Evolutionary conservation across 805 yeast genomes (phyloP).

Genomic region (Kodamaea sagamina): DNA sequence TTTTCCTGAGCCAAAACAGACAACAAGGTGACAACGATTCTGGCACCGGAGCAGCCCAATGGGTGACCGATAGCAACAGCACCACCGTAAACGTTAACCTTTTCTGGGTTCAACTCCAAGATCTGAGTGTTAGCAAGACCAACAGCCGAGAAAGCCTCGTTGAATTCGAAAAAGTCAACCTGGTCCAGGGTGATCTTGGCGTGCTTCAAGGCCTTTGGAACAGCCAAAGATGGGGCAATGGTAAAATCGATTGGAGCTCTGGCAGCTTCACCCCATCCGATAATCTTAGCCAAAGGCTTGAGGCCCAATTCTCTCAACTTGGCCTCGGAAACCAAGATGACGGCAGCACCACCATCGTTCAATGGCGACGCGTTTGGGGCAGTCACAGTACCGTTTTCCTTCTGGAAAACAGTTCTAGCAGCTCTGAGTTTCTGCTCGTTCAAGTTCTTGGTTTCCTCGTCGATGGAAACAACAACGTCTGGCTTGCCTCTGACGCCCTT

Average conservation of each 20-base stretch:
- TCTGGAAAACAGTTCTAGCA: conserved; percentile 94
- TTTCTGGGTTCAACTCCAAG: conserved; percentile 59
- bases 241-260: conserved; percentile 94
- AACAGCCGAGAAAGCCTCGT: conserved; percentile 97
- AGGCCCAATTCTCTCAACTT: conserved; percentile 84
- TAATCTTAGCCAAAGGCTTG: conserved; percentile 84
- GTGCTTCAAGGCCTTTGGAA: conserved; percentile 92
- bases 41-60: conserved; percentile 93
- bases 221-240: conserved; percentile 91
- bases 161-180: conserved; percentile 90
- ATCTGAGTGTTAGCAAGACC: conserved; percentile 86
- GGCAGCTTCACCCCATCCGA: conserved; percentile 99
- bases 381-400: conserved; percentile 92
- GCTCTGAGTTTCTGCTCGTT: conserved; percentile 72
- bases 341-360: conserved; percentile 98
- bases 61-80: conserved; percentile 97
- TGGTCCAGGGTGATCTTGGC: conserved; percentile 66
- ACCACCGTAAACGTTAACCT: conserved; percentile 90
- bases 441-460: conserved; percentile 82
- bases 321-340: conserved; percentile 79
- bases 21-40: conserved; percentile 84
- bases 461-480: conserved; percentile 65
- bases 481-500: conserved; percentile 91
- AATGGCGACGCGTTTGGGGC: conserved; percentile 96
- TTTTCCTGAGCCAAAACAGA: conserved; percentile 81